Conservation (phyloP, 345 rosid genomes). For the Schrenkiella parvula region DNA sequence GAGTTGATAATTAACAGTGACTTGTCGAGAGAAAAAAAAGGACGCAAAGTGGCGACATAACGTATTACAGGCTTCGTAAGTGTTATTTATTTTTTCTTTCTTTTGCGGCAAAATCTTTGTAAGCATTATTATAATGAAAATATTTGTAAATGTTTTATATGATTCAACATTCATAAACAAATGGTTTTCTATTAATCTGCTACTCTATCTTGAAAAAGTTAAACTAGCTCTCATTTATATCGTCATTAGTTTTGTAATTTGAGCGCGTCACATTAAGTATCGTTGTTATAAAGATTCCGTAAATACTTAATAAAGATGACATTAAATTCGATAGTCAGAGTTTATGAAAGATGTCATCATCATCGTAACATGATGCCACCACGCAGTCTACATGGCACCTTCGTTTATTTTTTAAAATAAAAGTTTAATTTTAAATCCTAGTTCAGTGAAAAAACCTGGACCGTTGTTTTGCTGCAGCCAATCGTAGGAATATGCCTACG, state of each 20-base stretch:
- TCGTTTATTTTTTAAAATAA: not conserved
- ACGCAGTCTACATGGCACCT: constrained; percentile 1
- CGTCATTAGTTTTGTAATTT: not conserved
- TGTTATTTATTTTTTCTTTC: not conserved
- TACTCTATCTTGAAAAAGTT: not conserved
- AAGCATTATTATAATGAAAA: too few relatives aligned
- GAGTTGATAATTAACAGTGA: not conserved
- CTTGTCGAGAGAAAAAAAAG: not conserved
- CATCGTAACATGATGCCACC: constrained; percentile 24
- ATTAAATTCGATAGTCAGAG: not conserved
- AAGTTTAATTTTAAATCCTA: not conserved
- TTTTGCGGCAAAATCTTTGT: too few relatives aligned
- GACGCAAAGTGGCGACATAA: not conserved
- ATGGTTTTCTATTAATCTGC: not conserved
- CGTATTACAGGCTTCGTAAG: not conserved
- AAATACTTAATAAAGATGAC: not conserved
- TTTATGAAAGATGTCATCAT: constrained; percentile 27
- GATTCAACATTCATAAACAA: too few relatives aligned
- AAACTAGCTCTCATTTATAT: not conserved
- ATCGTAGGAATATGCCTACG: not conserved
- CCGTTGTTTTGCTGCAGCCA: constrained; percentile 24
- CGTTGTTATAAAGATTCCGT: not conserved
- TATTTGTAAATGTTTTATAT: too few relatives aligned
- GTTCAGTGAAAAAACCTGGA: constrained; percentile 3
- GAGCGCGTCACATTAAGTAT: not conserved